Percentiles rank a stretch among this genome's conserved stretches.
Conservation (phyloP, 129 eudicot species). For the Daucus carota region DH1_v3.0 NC_030389.2:32923501-32924000, state of each 20-base stretch:
- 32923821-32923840: constrained; percentile 75
- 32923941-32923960: background rate
- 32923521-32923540: background rate
- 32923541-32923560: background rate
- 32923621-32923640: background rate
- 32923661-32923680: too few relatives aligned
- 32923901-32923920: constrained; percentile 56
- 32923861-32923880: constrained; percentile 81
- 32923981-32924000: background rate
- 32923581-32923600: background rate
- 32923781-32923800: background rate
- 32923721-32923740: background rate
- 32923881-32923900: constrained; percentile 63
- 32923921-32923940: background rate
- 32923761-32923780: background rate
- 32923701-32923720: background rate
- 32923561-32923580: background rate
- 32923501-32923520: background rate
- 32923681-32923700: too few relatives aligned
- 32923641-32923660: too few relatives aligned
- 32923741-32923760: constrained; percentile 12
- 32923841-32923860: constrained; percentile 78
- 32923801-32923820: constrained; percentile 59
- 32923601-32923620: background rate
- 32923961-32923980: background rate